phyloP scores from a whole-genome alignment of 148 eudicot species.

The Camellia lanceoleosa region DNA sequence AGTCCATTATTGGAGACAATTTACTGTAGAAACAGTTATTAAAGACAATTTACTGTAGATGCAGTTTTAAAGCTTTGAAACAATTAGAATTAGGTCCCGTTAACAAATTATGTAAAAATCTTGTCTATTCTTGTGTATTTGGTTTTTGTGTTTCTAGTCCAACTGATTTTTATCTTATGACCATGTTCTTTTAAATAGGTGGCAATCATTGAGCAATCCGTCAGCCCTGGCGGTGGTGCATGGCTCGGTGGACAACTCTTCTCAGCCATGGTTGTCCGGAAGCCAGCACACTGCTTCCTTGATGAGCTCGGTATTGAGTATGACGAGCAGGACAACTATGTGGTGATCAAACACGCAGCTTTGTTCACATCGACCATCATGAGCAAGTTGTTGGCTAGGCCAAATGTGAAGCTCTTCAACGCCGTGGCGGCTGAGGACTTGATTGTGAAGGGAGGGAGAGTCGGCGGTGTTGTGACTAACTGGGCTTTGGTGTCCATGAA shows the following conservation, averaged over 20 bases:
- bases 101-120: too few species aligned
- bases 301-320: constrained; percentile 72
- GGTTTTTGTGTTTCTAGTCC: not conserved
- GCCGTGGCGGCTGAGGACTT: constrained; percentile 91
- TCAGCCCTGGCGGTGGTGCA: constrained; percentile 96
- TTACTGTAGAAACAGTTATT: too few species aligned
- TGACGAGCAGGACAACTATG: constrained; percentile 81
- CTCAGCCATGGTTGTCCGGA: constrained; percentile 94
- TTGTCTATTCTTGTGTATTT: not conserved
- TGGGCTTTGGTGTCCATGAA: constrained; percentile 96
- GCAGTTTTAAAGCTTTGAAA: not conserved
- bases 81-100: too few species aligned
- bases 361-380: constrained; percentile 90
- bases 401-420: constrained; percentile 91
- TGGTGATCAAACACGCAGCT: constrained; percentile 89
- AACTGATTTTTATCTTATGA: not conserved
- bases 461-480: constrained; percentile 84
- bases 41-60: too few species aligned
- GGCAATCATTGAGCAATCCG: constrained; percentile 90
- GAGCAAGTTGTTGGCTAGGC: constrained; percentile 70
- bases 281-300: constrained; percentile 83
- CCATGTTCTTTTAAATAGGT: constrained; percentile 19
- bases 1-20: too few species aligned
- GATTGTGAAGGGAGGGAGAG: constrained; percentile 77
- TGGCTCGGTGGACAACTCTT: constrained; percentile 97